Base-by-base conservation (phyloP, 78 protist species). In the Protostelium mycophagum region DNA sequence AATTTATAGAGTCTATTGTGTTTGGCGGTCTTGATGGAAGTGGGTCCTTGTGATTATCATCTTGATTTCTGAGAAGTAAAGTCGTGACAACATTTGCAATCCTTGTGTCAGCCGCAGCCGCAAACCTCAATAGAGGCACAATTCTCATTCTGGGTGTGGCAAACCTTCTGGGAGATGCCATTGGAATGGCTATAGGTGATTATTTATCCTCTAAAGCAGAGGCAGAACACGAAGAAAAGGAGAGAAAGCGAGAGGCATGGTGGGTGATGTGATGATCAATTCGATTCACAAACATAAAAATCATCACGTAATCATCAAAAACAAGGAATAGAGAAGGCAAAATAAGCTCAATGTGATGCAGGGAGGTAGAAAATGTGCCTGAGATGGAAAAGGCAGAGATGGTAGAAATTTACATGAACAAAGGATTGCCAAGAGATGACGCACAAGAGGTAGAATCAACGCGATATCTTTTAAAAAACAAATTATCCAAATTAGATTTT, bases 21-120 rank as follows among this genome's bases (percentile, higher is more conserved):
- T 91, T 91, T 63, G 97, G 96, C 83, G 98, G 98, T 1, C 90
- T 97, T 35, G 98, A 97, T 90, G 98, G 98, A 73, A 95, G 95
- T 73, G 91, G 92, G 16, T 95, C 96, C 97, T 10, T 91, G 95
- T 83, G 96, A 95, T 36, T 90, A 25, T 87, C 73, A 5, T n/a
- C 25, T 88, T 37, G 34, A 29, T 25, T 1, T 88, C 31, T n/a
- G 36, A 88, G 84, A 25, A 34, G 84, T 34, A 38, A 5, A 63
- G 90, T 1, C 39, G 37, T 63, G 93, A 88, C 37, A 91, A 93
- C 16, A 51, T 95, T 91, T 91, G 37, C 91, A 91, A 73, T 93
- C 91, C 0, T 86, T 93, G 35, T 88, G 28, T 96, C 96, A 36
- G 93, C 97, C 16, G 92, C 93, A 28, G 98, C 97, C 1, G 97